Evolutionary conservation across 768 basidiomycete species (phyloP).

Genomic region (Multifurca ochricompacta): DNA sequence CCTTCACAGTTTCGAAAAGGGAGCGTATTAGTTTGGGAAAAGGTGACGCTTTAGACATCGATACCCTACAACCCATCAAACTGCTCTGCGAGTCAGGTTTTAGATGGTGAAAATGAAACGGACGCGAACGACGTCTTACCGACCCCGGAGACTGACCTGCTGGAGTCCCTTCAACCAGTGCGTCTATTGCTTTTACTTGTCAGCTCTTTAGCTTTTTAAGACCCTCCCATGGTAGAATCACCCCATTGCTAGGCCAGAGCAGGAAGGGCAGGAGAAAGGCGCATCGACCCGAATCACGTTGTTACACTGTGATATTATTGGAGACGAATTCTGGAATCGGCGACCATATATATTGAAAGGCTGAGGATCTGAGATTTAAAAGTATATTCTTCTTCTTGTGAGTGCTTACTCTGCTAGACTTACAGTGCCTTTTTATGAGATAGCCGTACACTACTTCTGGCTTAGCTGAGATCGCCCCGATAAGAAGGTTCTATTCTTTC

Average conservation of each 20-base stretch:
- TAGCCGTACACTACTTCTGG: too few species aligned
- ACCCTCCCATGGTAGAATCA: background rate
- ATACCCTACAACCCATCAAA: background rate
- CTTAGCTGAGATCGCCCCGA: too few species aligned
- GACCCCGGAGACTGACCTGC: background rate
- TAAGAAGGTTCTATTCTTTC: too few species aligned
- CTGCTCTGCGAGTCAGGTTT: background rate
- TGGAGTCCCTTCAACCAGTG: background rate
- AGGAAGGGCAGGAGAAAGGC: conserved; percentile 24
- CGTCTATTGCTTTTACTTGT: background rate
- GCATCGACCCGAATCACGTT: conserved; percentile 43
- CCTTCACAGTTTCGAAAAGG: conserved; percentile 75
- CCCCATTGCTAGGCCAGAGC: background rate
- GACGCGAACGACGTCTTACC: background rate
- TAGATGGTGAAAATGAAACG: background rate
- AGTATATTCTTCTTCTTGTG: background rate
- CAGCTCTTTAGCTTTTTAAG: background rate
- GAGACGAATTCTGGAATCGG: conserved; percentile 69
- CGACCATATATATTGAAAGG: conserved; percentile 46
- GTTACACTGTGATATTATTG: conserved; percentile 78
- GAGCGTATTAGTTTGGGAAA: conserved; percentile 67
- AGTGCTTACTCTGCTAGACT: background rate
- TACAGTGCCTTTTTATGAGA: too few species aligned
- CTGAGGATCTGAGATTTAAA: conserved; percentile 27
- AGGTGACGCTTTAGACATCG: conserved; percentile 31